Conservation (phyloP, 139 green algal species). For the Coccomyxa sp. region DNA sequence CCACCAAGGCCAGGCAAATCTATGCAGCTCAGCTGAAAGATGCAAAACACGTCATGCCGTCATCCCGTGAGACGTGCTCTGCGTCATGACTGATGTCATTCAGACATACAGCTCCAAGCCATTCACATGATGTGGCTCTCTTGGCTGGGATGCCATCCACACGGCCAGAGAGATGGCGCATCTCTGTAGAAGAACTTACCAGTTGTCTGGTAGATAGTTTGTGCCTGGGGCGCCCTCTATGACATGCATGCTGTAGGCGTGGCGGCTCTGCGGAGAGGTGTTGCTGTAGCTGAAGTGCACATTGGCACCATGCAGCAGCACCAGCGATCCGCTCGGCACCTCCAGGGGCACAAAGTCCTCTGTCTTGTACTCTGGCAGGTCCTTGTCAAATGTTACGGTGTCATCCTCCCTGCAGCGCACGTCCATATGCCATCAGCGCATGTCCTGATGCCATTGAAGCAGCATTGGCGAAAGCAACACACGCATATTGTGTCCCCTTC, state of each 20-base stretch:
- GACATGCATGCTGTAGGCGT: slow-evolving; percentile 82
- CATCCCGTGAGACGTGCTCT: too few relatives aligned
- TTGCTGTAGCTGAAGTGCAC: slow-evolving; percentile 64
- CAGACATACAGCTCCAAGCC: not conserved
- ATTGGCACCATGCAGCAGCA: slow-evolving; percentile 83
- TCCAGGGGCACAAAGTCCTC: slow-evolving; percentile 67
- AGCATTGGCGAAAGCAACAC: not conserved
- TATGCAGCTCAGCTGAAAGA: too few relatives aligned
- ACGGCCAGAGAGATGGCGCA: not conserved
- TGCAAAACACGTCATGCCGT: too few relatives aligned
- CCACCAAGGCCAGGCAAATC: too few relatives aligned
- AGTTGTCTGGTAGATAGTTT: slow-evolving; percentile 72
- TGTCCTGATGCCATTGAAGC: not conserved
- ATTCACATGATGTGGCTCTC: not conserved
- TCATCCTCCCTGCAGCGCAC: slow-evolving; percentile 6
- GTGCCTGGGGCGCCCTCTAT: slow-evolving; percentile 53
- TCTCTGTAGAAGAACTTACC: slow-evolving; percentile 30
- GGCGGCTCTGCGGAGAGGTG: slow-evolving; percentile 42
- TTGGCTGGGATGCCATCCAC: not conserved
- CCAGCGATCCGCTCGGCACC: slow-evolving; percentile 62
- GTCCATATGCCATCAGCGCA: not conserved
- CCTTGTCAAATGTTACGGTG: slow-evolving; percentile 44
- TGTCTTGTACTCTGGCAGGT: slow-evolving; percentile 44
- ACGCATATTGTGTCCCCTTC: not conserved
- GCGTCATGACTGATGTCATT: not conserved